These are phyloP conservation scores for Podochytrium sp. DNA, from an alignment of 192 early-diverging fungal species.

Conservation along the genomic window DNA sequence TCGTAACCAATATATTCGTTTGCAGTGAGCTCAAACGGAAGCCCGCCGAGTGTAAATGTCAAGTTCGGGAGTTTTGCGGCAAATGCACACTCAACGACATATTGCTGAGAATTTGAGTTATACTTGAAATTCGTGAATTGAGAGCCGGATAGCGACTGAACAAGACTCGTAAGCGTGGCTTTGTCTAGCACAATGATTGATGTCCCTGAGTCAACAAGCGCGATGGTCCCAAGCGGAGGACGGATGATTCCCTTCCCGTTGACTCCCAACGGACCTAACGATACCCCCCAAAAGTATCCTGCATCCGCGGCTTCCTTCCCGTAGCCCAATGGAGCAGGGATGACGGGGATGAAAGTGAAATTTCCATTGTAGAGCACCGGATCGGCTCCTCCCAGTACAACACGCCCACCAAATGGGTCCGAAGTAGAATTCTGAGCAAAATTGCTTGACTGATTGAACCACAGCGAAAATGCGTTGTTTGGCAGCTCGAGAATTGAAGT, in stretches of 20 bases:
- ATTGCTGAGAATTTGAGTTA: background rate
- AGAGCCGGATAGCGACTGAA: background rate
- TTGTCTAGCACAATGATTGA: background rate
- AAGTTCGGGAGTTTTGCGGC: background rate
- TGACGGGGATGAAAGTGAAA: constrained; percentile 24
- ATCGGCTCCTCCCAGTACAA: constrained; percentile 19
- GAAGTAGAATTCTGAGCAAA: background rate
- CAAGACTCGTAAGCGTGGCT: background rate
- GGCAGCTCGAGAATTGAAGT: background rate
- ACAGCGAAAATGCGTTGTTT: constrained; percentile 1
- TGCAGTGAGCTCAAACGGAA: background rate
- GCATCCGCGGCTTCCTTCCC: background rate
- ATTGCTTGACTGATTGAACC: constrained; percentile 19
- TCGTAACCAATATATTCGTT: background rate
- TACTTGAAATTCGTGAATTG: background rate
- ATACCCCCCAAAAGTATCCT: constrained; percentile 5
- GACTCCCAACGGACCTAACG: background rate
- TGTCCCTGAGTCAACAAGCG: background rate
- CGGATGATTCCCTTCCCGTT: background rate
- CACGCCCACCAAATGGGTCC: background rate
- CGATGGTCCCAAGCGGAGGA: background rate
- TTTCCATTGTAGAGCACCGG: constrained; percentile 11
- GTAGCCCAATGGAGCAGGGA: background rate
- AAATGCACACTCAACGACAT: background rate
- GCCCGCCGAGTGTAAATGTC: background rate